Evolutionary conservation across 306 rosid species (phyloP).

Genomic region (Gastrolobium villosum): DNA sequence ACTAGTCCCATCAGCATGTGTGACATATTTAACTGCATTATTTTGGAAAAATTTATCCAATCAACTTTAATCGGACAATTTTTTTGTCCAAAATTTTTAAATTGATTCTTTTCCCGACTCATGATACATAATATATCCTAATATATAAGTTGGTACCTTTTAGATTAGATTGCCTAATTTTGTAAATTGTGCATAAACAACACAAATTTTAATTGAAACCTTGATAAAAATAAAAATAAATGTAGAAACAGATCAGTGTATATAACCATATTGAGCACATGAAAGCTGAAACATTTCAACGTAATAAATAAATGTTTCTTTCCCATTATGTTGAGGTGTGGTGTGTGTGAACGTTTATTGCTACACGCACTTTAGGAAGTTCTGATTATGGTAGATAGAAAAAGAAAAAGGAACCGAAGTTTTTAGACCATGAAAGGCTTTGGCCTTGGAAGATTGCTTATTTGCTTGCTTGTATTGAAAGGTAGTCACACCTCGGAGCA

Average conservation of each 20-base stretch:
- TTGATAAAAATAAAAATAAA: no score
- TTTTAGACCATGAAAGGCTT: background rate
- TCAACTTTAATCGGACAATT: no score
- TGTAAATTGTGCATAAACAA: no score
- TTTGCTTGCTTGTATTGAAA: constrained; percentile 58
- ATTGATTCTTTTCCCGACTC: no score
- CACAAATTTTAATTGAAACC: no score
- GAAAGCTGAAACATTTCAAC: background rate
- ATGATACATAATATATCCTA: background rate
- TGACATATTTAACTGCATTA: no score
- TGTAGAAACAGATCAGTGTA: no score
- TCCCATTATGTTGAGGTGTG: background rate
- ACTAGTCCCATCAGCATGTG: no score
- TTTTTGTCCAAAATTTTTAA: no score
- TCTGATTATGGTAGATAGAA: background rate
- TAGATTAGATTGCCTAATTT: no score
- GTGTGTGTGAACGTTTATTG: background rate
- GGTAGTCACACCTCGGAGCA: constrained; percentile 42
- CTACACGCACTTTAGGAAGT: background rate
- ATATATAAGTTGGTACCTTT: no score
- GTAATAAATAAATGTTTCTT: background rate
- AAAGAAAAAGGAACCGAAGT: constrained; percentile 6
- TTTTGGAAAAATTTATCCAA: no score
- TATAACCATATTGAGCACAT: background rate
- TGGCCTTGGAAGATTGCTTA: constrained; percentile 44